phyloP scores from a whole-genome alignment of 768 basidiomycete genomes.

The Kockovaella imperatae region DNA sequence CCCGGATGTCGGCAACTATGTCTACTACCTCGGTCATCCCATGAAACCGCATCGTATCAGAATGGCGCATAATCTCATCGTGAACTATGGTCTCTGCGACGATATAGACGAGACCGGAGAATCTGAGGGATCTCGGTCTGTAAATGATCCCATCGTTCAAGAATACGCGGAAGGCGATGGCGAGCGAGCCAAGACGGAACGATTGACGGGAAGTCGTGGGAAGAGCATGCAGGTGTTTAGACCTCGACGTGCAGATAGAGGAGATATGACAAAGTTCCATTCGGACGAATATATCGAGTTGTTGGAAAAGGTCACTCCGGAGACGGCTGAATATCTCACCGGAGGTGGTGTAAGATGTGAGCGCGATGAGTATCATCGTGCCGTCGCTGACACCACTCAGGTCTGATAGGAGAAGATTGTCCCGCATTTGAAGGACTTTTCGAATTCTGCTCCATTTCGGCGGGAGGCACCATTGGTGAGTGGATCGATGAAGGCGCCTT shows the following conservation, averaged over 20 bases:
- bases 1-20: slow-evolving; percentile 56
- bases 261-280: slow-evolving; percentile 87
- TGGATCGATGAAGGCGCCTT: background rate
- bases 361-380: background rate
- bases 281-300: slow-evolving; percentile 98
- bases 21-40: slow-evolving; percentile 79
- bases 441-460: slow-evolving; percentile 93
- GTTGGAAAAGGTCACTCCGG: slow-evolving; percentile 76
- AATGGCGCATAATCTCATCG: slow-evolving; percentile 84
- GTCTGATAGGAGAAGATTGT: slow-evolving; percentile 80
- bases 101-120: slow-evolving; percentile 46
- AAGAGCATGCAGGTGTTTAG: slow-evolving; percentile 67
- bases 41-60: slow-evolving; percentile 97
- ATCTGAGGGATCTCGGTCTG: slow-evolving; percentile 9
- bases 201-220: slow-evolving; percentile 18
- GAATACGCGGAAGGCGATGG: slow-evolving; percentile 2
- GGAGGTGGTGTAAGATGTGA: slow-evolving; percentile 76
- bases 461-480: slow-evolving; percentile 86
- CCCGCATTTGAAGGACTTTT: slow-evolving; percentile 94
- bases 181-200: slow-evolving; percentile 6
- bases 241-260: slow-evolving; percentile 62
- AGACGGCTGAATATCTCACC: slow-evolving; percentile 78
- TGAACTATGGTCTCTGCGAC: slow-evolving; percentile 84
- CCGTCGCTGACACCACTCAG: slow-evolving; percentile 32
- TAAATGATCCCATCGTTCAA: slow-evolving; percentile 12